Evolutionary conservation across 352 stramenopile species (phyloP).

Genomic region (Pythium folliculosum): DNA sequence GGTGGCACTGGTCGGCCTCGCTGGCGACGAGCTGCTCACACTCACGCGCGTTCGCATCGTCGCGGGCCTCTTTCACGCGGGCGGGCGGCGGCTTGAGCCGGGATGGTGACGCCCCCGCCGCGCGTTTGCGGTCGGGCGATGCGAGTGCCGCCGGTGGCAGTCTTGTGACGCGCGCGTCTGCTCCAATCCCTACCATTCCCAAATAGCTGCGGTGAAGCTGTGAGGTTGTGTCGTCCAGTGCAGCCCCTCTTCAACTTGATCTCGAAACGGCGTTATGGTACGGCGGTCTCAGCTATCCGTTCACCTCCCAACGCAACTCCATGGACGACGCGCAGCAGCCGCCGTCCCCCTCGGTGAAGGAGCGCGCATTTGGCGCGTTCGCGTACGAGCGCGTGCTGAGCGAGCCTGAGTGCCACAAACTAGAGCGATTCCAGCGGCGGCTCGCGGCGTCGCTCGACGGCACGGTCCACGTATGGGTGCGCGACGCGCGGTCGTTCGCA

Average conservation of each 20-base stretch:
- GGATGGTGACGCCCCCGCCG: slow-evolving; percentile 1
- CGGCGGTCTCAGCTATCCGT: background rate
- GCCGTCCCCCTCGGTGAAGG: background rate
- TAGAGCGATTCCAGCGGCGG: slow-evolving; percentile 27
- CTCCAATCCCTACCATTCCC: slow-evolving; percentile 10
- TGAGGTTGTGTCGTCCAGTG: background rate
- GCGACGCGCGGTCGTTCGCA: slow-evolving; percentile 50
- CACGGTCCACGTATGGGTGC: slow-evolving; percentile 61
- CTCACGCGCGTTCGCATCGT: slow-evolving; percentile 30
- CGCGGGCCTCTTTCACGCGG: slow-evolving; percentile 45
- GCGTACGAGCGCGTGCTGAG: slow-evolving; percentile 50
- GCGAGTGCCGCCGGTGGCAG: background rate
- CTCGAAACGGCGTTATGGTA: slow-evolving; percentile 19
- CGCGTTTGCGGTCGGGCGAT: background rate
- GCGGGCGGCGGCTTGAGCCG: background rate
- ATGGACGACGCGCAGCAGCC: background rate
- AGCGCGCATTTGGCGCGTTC: slow-evolving; percentile 16
- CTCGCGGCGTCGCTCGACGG: slow-evolving; percentile 30
- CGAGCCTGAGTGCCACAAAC: slow-evolving; percentile 39
- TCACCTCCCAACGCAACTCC: too few relatives aligned
- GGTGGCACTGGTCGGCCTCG: slow-evolving; percentile 34
- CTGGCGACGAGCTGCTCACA: slow-evolving; percentile 26
- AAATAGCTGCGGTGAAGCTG: too few relatives aligned
- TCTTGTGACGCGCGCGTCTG: background rate
- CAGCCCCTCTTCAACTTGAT: slow-evolving; percentile 22